Conservation (phyloP, 2,329 filamentous ascomycete species). For the Aschersonia sp. region DNA sequence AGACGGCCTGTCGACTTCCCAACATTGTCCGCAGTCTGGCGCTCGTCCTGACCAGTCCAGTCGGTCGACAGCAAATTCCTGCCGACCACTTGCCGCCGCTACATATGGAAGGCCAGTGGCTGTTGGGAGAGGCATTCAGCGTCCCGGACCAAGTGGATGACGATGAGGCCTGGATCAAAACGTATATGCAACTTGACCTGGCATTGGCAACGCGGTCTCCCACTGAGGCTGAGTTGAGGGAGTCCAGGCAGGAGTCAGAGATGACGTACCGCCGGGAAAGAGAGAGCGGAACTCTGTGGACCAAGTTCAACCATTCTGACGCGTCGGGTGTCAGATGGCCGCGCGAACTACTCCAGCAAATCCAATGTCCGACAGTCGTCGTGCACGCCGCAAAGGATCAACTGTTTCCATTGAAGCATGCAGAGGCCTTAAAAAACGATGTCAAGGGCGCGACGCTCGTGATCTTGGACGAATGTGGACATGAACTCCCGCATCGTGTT, state of each 20-base stretch:
- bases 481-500: background rate
- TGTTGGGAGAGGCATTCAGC: background rate
- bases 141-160: constrained; percentile 2
- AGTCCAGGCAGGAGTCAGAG: constrained; percentile 5
- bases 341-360: constrained; percentile 8
- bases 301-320: constrained; percentile 13
- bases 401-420: constrained; percentile 12
- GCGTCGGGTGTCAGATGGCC: constrained; percentile 11
- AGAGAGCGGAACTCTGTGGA: constrained; percentile 10
- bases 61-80: constrained; percentile 6
- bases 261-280: constrained; percentile 8
- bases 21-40: constrained; percentile 8
- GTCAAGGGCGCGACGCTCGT: constrained; percentile 10
- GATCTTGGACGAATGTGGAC: constrained; percentile 1
- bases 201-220: constrained; percentile 4
- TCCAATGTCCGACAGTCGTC: constrained; percentile 13
- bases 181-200: constrained; percentile 4
- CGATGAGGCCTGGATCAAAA: constrained; percentile 7
- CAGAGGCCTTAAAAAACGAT: constrained; percentile 10
- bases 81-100: constrained; percentile 6
- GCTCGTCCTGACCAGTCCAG: constrained; percentile 11
- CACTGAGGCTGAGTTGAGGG: constrained; percentile 6
- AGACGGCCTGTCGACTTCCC: background rate
- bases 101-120: background rate
- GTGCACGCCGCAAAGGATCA: constrained; percentile 15